These are phyloP conservation scores for Canna indica DNA, from an alignment of 176 grass and related monocot species.

Conservation along the genomic window DNA sequence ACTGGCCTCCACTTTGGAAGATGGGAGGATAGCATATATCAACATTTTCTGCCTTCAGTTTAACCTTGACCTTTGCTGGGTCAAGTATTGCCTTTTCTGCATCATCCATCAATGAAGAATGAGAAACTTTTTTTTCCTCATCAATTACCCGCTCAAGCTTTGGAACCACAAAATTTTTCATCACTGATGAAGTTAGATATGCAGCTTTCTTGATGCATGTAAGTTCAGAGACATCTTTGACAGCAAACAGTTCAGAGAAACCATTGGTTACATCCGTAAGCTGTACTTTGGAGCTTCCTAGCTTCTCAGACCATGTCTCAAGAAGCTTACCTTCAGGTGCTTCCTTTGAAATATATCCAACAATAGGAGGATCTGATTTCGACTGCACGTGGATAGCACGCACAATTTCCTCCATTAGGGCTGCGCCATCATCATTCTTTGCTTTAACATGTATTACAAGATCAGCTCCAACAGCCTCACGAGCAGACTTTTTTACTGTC, in stretches of 20 bases:
- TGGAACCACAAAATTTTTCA: slow-evolving; percentile 91
- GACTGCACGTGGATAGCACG: slow-evolving; percentile 32
- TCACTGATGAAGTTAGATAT: slow-evolving; percentile 63
- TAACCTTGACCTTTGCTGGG: slow-evolving; percentile 68
- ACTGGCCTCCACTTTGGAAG: slow-evolving; percentile 88
- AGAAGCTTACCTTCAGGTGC: slow-evolving; percentile 78
- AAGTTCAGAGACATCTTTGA: slow-evolving; percentile 44
- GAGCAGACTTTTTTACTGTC: slow-evolving; percentile 57
- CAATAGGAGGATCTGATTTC: slow-evolving; percentile 43
- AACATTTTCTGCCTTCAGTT: slow-evolving; percentile 82
- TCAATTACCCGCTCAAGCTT: slow-evolving; percentile 80
- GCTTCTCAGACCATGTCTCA: slow-evolving; percentile 65
- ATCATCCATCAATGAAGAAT: slow-evolving; percentile 78
- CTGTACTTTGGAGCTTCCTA: slow-evolving; percentile 35
- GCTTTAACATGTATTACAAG: slow-evolving; percentile 69
- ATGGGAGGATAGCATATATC: slow-evolving; percentile 93
- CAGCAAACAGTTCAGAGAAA: slow-evolving; percentile 62
- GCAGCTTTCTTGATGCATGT: slow-evolving; percentile 61
- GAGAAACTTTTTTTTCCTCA: slow-evolving; percentile 73
- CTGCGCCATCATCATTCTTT: slow-evolving; percentile 57
- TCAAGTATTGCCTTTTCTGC: slow-evolving; percentile 78
- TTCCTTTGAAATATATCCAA: slow-evolving; percentile 74
- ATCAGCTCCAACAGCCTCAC: slow-evolving; percentile 57
- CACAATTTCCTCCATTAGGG: slow-evolving; percentile 64
- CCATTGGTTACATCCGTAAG: slow-evolving; percentile 66